These are phyloP conservation scores for Ceratobasidium papillatum DNA, from an alignment of 1,284 basidiomycete species.

Conservation along the genomic window DNA sequence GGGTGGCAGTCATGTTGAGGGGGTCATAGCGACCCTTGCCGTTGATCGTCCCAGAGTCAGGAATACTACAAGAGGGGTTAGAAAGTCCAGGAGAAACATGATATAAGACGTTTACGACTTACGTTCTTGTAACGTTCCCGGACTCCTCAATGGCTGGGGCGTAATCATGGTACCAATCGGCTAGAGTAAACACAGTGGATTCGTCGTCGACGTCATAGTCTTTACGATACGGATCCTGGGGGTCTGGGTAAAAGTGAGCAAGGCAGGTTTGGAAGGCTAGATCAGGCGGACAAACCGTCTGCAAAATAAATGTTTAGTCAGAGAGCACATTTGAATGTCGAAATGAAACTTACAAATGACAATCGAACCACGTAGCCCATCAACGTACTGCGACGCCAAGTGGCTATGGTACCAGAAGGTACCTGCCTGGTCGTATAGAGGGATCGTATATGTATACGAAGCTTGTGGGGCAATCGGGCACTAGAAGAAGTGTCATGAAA, in stretches of 20 bases:
- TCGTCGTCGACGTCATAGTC: slow-evolving; percentile 54
- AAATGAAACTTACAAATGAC: slow-evolving; percentile 48
- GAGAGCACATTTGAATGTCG: background rate
- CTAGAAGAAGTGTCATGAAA: slow-evolving; percentile 53
- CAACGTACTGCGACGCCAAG: slow-evolving; percentile 60
- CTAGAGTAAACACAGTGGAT: slow-evolving; percentile 59
- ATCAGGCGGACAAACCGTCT: background rate
- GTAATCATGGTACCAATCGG: slow-evolving; percentile 54
- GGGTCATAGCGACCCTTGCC: slow-evolving; percentile 45
- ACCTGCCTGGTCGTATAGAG: slow-evolving; percentile 48
- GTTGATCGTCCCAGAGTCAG: slow-evolving; percentile 53
- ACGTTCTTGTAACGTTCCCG: background rate
- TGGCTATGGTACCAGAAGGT: slow-evolving; percentile 56
- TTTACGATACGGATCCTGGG: slow-evolving; percentile 57
- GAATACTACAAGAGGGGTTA: slow-evolving; percentile 42
- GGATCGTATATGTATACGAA: slow-evolving; percentile 36
- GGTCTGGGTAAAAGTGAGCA: slow-evolving; percentile 48
- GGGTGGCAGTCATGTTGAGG: slow-evolving; percentile 8
- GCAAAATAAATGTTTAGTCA: background rate
- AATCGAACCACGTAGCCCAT: slow-evolving; percentile 52
- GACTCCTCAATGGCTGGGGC: background rate
- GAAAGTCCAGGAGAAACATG: slow-evolving; percentile 45
- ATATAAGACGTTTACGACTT: background rate
- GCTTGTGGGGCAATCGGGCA: slow-evolving; percentile 56
- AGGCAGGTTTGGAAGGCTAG: background rate